Evolutionary conservation across 2,329 filamentous ascomycete species (phyloP), one percentile per base, ranked within the genome.

Genomic region (Apiospora kogelbergensis): DNA sequence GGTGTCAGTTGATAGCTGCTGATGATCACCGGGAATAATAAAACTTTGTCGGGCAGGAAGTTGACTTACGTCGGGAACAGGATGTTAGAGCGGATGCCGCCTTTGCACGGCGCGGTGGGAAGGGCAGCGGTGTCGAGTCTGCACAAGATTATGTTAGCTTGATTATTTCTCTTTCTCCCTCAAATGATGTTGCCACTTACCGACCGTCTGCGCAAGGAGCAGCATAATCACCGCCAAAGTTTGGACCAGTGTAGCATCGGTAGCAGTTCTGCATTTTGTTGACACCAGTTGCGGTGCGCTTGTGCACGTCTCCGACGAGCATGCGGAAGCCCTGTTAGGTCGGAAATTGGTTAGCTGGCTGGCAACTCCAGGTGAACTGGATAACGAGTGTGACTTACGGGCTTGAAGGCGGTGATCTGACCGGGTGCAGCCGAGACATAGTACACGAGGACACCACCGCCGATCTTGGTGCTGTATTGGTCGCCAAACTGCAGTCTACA

Each of bases 31-130:
- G n/a, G n/a, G n/a, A n/a, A n/a, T n/a, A n/a, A n/a, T n/a, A n/a
- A n/a, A n/a, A 6, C 1, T 9, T 2, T 2, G 1, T 15, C 9
- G 33, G 24, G 6, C 9, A 10, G 24, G 13, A 15, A 2, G n/a
- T 24, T 1, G 17, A 30, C 63, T 42, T 85, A 88, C 11, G 82
- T 83, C 1, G 85, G 86, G 75, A 88, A 88, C 71, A 84, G 85
- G 60, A 88, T 80, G 71, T 87, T 84, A 15, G 82, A 81, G 42
- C 85, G 83, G 20, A 82, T 81, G 67, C 86, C 82, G 40, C 83
- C 77, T 1, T 78, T 78, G 72, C 88, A 89, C 68, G 84, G 83
- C 69, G 79, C 80, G 68, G 81, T 81, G 0, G 87, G 88, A 24
- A 90, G 81, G 6, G 78, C 78, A 24, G 81, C 78, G 20, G 80